phyloP scores from a whole-genome alignment of 163 green algal genomes.

The Trebouxia gelatinosa region DNA sequence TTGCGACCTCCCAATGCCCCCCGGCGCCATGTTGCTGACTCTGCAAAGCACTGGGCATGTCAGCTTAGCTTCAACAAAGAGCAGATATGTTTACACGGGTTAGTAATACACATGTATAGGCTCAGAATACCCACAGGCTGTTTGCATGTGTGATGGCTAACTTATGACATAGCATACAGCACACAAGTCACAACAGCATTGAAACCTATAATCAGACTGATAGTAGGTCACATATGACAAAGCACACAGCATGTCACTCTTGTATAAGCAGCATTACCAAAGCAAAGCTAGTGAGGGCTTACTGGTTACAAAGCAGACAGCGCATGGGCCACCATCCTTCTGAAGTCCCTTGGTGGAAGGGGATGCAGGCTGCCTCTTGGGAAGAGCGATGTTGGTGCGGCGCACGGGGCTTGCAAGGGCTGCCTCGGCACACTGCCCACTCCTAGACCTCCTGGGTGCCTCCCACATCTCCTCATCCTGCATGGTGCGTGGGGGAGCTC shows the following conservation, averaged over 20 bases:
- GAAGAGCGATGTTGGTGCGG: background rate
- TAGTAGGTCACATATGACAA: background rate
- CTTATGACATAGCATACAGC: background rate
- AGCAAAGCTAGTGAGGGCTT: too few species aligned
- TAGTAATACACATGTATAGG: background rate
- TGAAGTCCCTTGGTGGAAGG: background rate
- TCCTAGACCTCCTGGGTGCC: too few species aligned
- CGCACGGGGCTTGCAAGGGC: background rate
- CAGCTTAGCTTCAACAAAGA: too few species aligned
- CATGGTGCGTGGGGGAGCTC: too few species aligned
- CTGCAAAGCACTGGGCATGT: background rate
- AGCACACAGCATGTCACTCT: background rate
- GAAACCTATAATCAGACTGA: background rate
- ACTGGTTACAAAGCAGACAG: constrained; percentile 7
- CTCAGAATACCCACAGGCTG: background rate
- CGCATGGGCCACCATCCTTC: constrained; percentile 9
- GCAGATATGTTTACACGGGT: too few species aligned
- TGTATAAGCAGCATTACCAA: too few species aligned
- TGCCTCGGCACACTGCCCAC: background rate
- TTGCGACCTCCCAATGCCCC: background rate
- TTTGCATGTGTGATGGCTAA: background rate
- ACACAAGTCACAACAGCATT: background rate
- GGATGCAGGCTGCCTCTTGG: background rate
- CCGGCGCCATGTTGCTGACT: background rate
- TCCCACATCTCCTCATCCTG: too few species aligned